Base-by-base conservation (phyloP, 2,329 filamentous ascomycete genomes). In the Achaetomium macrosporum region DNA sequence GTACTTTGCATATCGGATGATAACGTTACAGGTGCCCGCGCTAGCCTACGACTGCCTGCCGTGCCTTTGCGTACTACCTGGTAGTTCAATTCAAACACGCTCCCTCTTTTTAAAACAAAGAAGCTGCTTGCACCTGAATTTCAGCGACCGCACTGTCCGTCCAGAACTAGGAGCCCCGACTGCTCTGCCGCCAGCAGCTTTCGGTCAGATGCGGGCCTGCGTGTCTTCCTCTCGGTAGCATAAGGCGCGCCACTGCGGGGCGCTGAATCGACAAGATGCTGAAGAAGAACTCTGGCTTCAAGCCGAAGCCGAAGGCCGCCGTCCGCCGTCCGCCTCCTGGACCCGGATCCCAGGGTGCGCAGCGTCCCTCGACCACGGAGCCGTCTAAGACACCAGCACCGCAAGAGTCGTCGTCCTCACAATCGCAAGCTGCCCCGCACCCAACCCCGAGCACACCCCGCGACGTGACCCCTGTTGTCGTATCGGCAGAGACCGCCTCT, bases 241-340 rank as follows among this genome's bases (percentile, higher is more conserved):
- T 49, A 51, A 20, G 31, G 17, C 16, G 20, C 36, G 4, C 36
- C 42, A 36, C 52, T 57, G 52, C 57, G 55, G 57, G 57, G 55
- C 57, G 55, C 9, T 50, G 33, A 58, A 19, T 39, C 47, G 43
- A 43, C 54, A 49, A 20, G 9, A 59, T 59, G 57, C 30, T 59
- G 41, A 54, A 55, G 40, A 57, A 54, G 44, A 56, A 50, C 13
- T 46, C 50, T 15, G 53, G 36, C 30, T 50, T 47, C 44, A 55
- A 53, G 44, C 54, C 55, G 5, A 59, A 57, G 50, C 54, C 55
- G 4, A 59, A 57, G 50, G 52, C 43, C 9, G 51, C 46, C 13
- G 33, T 46, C 40, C 55, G 54, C 16, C 55, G 54, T 40, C 52
- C 52, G 15, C 19, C 39, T 29, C 35, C 54, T n/a, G 46, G 33